Percentiles rank a stretch among this genome's conserved stretches.
Conservation (phyloP, 1,139 yeast species). For the Kurtzmaniella quercitrusa region DNA sequence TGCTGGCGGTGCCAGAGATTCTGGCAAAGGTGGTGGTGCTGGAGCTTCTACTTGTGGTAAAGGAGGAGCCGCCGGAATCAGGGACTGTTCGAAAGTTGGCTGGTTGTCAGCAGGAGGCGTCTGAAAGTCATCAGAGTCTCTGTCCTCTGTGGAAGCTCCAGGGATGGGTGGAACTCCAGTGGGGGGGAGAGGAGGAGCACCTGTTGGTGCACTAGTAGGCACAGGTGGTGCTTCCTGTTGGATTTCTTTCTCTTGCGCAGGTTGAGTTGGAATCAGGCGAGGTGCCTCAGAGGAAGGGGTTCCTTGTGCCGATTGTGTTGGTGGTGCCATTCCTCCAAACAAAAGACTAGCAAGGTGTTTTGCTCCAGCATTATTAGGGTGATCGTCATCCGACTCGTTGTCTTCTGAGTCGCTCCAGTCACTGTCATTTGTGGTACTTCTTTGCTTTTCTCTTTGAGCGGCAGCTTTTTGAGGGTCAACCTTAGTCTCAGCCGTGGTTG, state of each 20-base stretch:
- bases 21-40: slow-evolving; percentile 15
- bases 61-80: slow-evolving; percentile 9
- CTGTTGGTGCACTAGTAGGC: not conserved
- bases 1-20: slow-evolving; percentile 15
- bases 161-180: slow-evolving; percentile 7
- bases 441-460: slow-evolving; percentile 61
- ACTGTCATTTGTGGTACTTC: slow-evolving; percentile 48
- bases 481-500: slow-evolving; percentile 23
- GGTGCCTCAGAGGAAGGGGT: slow-evolving; percentile 12
- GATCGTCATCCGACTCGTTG: slow-evolving; percentile 44
- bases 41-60: slow-evolving; percentile 9
- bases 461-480: slow-evolving; percentile 55
- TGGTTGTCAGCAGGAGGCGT: slow-evolving; percentile 9
- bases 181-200: not conserved
- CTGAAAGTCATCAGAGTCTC: slow-evolving; percentile 9
- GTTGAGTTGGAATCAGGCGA: slow-evolving; percentile 7
- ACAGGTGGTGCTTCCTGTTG: not conserved
- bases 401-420: slow-evolving; percentile 60
- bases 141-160: slow-evolving; percentile 8
- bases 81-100: slow-evolving; percentile 7
- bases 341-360: slow-evolving; percentile 59
- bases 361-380: slow-evolving; percentile 51
- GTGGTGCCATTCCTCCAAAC: slow-evolving; percentile 59
- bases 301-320: slow-evolving; percentile 38
- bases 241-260: not conserved